Evolutionary conservation across 2,329 filamentous ascomycete species (phyloP).

Genomic region (Penicillium sp.): DNA sequence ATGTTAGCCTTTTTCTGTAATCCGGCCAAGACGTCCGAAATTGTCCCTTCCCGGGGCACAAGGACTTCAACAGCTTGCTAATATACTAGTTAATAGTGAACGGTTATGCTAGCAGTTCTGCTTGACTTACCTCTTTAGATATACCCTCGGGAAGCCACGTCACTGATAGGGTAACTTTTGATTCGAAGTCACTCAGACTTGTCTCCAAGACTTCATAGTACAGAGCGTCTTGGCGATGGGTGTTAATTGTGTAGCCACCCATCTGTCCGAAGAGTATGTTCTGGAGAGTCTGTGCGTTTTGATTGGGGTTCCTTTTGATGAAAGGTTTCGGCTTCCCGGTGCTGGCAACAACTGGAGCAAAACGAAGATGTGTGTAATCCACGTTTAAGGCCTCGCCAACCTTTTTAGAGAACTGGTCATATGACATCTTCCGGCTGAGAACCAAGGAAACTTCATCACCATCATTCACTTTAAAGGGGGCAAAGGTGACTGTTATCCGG

Average conservation of each 20-base stretch:
- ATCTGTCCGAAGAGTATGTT: slow-evolving; percentile 80
- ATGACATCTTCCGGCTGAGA: slow-evolving; percentile 85
- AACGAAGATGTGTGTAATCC: slow-evolving; percentile 84
- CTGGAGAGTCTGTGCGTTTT: slow-evolving; percentile 73
- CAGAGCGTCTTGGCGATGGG: slow-evolving; percentile 75
- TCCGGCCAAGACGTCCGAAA: slow-evolving; percentile 76
- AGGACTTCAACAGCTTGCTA: slow-evolving; percentile 81
- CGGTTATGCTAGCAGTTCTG: not conserved
- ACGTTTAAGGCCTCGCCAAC: slow-evolving; percentile 78
- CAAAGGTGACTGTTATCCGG: slow-evolving; percentile 78
- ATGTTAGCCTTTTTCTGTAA: slow-evolving; percentile 82
- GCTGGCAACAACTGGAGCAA: slow-evolving; percentile 81
- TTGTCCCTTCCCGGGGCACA: slow-evolving; percentile 81
- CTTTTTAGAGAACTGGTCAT: slow-evolving; percentile 83
- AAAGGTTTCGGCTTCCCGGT: slow-evolving; percentile 77
- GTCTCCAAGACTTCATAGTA: slow-evolving; percentile 96
- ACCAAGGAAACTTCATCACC: slow-evolving; percentile 75
- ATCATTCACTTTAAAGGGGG: slow-evolving; percentile 60
- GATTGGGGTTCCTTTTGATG: slow-evolving; percentile 73
- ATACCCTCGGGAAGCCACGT: slow-evolving; percentile 88
- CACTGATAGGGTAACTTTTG: slow-evolving; percentile 84
- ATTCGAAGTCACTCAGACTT: slow-evolving; percentile 89
- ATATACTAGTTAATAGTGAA: slow-evolving; percentile 25
- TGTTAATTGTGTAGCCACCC: slow-evolving; percentile 69
- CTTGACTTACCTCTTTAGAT: slow-evolving; percentile 74